Evolutionary conservation across 768 basidiomycete genomes (phyloP), one percentile per base, ranked within the genome.

Genomic region (Chalciporus chontae): DNA sequence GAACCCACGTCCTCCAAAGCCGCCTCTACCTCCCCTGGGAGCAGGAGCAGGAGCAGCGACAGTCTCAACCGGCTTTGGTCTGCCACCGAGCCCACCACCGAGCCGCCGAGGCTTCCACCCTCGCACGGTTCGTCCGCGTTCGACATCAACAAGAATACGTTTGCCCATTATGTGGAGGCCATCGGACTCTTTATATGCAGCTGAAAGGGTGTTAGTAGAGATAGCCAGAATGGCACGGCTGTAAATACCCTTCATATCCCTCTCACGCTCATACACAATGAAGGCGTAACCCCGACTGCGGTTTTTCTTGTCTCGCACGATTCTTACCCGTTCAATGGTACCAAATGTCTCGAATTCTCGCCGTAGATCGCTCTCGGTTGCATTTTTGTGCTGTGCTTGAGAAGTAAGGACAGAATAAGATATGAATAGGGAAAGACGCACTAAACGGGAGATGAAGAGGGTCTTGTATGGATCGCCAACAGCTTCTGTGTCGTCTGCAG

Each of bases 391-490:
- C 94, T 97, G 62, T 36, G 52, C 49, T 36, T 49, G 24, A 58
- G 44, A 52, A 42, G 47, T 66, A 56, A 48, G 58, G 46, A 47
- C 15, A 44, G 27, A 5, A 11, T 3, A 47, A 51, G 14, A 47
- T 13, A 19, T 8, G 13, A 17, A 47, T 15, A 27, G 40, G 32
- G 39, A 29, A 36, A 5, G 8, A 68, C 74, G 32, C 63, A 94
- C 94, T 66, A 99, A 72, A 58, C 94, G 85, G 29, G 94, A 88
- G 54, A 98, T 93, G 69, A 99, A 99, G 19, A 99, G 76, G 0
- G 96, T 98, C 68, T 98, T 98, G 74, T 97, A 99, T 4, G 96
- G 96, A 64, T 99, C 96, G 3, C 96, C 96, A 37, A 87, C 77
- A 27, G 93, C 94, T 64, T 95, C 84, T 11, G 85, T 48, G 62